Conservation (phyloP, 2,329 filamentous ascomycete genomes). For the Aspergillus pseudotamarii region DNA sequence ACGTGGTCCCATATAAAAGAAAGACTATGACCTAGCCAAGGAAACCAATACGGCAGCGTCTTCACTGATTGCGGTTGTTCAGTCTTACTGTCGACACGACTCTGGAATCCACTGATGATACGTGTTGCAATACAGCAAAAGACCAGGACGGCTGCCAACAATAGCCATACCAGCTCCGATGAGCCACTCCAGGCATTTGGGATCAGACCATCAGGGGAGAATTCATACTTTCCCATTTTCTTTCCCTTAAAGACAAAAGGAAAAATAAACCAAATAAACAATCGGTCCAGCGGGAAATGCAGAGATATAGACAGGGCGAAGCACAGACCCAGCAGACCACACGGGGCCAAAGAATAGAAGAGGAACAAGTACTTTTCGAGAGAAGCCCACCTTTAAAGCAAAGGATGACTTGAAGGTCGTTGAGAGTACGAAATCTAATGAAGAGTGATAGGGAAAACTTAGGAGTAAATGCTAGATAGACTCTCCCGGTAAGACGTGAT, state of each 20-base stretch:
- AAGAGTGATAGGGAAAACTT: neutral
- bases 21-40: conserved; percentile 58
- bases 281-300: neutral
- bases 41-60: conserved; percentile 62
- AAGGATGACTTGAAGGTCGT: neutral
- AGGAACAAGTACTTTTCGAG: neutral
- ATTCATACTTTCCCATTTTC: conserved; percentile 19
- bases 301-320: neutral
- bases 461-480: neutral
- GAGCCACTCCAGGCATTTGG: conserved; percentile 24
- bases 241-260: neutral
- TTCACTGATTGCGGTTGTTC: conserved; percentile 45
- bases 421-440: neutral
- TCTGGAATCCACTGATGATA: conserved; percentile 40
- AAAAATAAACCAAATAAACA: neutral
- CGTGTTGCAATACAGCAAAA: conserved; percentile 43
- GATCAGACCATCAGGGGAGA: conserved; percentile 22
- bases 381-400: neutral
- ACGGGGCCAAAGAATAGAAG: neutral
- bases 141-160: conserved; percentile 31
- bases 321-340: neutral
- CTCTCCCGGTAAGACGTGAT: neutral
- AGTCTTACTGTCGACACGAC: conserved; percentile 25
- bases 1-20: conserved; percentile 51
- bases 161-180: conserved; percentile 28